Percentiles rank a stretch among this genome's conserved stretches.
Evolutionary conservation across 2,329 filamentous ascomycete species (phyloP).

Genomic region (Colletotrichum sp.): DNA sequence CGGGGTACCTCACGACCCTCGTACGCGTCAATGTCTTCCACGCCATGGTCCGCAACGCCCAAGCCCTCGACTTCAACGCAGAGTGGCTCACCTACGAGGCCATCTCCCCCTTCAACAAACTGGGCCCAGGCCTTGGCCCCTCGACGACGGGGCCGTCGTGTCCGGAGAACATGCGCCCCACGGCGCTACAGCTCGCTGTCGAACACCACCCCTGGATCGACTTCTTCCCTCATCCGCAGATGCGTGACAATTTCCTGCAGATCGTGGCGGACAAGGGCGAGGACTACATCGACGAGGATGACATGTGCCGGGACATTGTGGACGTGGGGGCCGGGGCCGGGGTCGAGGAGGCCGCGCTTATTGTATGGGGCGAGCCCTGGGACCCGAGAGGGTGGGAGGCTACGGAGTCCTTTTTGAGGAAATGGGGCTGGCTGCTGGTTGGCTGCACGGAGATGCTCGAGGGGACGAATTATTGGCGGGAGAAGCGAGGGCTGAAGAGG

Average conservation of each 20-base stretch:
- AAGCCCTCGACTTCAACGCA: conserved; percentile 5
- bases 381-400: conserved; percentile 52
- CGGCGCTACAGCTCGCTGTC: conserved; percentile 28
- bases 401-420: conserved; percentile 46
- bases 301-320: conserved; percentile 18
- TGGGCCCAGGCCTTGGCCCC: neutral
- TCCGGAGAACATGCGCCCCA: conserved; percentile 29
- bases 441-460: conserved; percentile 42
- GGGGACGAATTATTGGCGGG: conserved; percentile 41
- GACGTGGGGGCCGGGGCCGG: conserved; percentile 12
- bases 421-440: conserved; percentile 46
- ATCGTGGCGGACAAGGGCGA: conserved; percentile 1
- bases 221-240: conserved; percentile 32
- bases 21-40: conserved; percentile 23
- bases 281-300: conserved; percentile 16
- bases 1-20: conserved; percentile 6
- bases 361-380: conserved; percentile 51
- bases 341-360: conserved; percentile 16
- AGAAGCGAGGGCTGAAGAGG: conserved; percentile 1
- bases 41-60: conserved; percentile 16
- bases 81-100: conserved; percentile 22
- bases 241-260: conserved; percentile 33
- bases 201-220: conserved; percentile 38
- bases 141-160: neutral
- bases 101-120: conserved; percentile 23